phyloP scores from a whole-genome alignment of 2,329 filamentous ascomycete genomes.

The Fusarium sp. region DNA sequence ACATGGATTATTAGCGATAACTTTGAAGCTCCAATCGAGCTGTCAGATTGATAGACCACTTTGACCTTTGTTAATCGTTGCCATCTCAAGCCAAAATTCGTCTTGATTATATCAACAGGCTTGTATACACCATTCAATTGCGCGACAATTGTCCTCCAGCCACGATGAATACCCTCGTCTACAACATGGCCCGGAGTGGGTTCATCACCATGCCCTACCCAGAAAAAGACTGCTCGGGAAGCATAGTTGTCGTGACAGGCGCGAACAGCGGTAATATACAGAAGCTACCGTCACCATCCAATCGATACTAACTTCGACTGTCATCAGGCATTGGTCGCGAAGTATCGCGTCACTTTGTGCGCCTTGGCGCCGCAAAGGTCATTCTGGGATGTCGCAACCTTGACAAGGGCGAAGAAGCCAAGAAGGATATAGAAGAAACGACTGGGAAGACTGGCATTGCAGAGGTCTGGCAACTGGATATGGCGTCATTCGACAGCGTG shows the following conservation, averaged over 20 bases:
- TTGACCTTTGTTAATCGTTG: background rate
- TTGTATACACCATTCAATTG: background rate
- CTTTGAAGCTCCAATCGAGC: background rate
- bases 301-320: background rate
- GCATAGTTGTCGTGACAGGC: conserved; percentile 56
- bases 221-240: conserved; percentile 46
- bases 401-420: conserved; percentile 55
- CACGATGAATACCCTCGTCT: conserved; percentile 10
- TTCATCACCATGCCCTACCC: conserved; percentile 46
- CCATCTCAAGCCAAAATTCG: background rate
- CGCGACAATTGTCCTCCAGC: background rate
- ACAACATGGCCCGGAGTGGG: conserved; percentile 25
- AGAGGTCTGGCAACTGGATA: conserved; percentile 58
- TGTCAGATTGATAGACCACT: background rate
- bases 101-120: background rate
- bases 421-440: conserved; percentile 47
- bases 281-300: background rate
- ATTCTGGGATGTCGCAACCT: conserved; percentile 55
- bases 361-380: conserved; percentile 52
- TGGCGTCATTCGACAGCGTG: conserved; percentile 51
- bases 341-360: conserved; percentile 53
- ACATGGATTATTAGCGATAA: background rate
- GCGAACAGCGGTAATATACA: conserved; percentile 47
- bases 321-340: conserved; percentile 53
- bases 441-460: conserved; percentile 41